Evolutionary conservation across 805 yeast genomes (phyloP).

Genomic region (Suhomyces sp.): DNA sequence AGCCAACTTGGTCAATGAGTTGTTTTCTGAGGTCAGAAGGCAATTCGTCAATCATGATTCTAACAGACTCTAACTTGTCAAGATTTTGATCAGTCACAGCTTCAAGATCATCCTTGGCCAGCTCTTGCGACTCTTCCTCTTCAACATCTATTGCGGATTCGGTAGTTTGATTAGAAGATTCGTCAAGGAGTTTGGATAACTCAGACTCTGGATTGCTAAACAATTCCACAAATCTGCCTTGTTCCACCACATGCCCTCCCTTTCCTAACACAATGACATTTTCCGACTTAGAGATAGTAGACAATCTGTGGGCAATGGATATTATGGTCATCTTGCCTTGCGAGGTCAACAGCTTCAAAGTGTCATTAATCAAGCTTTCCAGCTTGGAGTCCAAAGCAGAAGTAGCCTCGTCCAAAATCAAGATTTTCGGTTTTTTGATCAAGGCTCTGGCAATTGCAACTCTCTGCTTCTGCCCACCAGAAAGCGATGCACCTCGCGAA

Average conservation of each 20-base stretch:
- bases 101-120: constrained; percentile 16
- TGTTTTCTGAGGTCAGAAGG: constrained; percentile 30
- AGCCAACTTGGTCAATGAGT: constrained; percentile 25
- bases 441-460: constrained; percentile 74
- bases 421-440: constrained; percentile 60
- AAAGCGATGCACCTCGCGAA: constrained; percentile 53
- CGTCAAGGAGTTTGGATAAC: constrained; percentile 39
- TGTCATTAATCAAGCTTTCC: constrained; percentile 45
- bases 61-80: constrained; percentile 21
- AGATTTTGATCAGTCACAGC: constrained; percentile 20
- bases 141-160: background rate
- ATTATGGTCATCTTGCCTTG: constrained; percentile 42
- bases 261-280: constrained; percentile 43
- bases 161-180: constrained; percentile 21
- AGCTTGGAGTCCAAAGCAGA: constrained; percentile 56
- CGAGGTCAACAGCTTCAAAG: constrained; percentile 33
- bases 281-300: constrained; percentile 45
- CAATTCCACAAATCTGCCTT: constrained; percentile 38
- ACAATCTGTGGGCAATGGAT: constrained; percentile 44
- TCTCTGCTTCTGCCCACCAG: constrained; percentile 79
- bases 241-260: constrained; percentile 39
- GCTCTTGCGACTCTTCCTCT: constrained; percentile 17
- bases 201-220: constrained; percentile 41
- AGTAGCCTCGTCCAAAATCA: constrained; percentile 69
- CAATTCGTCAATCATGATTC: constrained; percentile 35